Evolutionary conservation across 1,284 basidiomycete genomes (phyloP), one percentile per base, ranked within the genome.

Genomic region (Cutaneotrichosporon dermatis): DNA sequence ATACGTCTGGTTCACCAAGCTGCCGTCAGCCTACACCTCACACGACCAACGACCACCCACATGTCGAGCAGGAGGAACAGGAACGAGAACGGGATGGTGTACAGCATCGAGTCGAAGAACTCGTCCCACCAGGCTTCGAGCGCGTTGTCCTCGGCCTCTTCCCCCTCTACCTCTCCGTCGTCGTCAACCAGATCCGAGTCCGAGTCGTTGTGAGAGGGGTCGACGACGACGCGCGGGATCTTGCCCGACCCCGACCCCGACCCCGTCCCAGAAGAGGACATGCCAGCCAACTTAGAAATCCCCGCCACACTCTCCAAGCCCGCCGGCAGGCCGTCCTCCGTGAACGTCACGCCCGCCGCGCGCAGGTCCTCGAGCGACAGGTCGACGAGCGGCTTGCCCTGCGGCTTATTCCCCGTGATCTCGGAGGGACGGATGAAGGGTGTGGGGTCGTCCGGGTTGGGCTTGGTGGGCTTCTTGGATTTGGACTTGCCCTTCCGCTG

Each of bases 41-140:
- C 13, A 2, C 12, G 34, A 6, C 8, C 12, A 15, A 13, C 4
- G 4, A 10, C 15, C 25, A 69, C 75, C 67, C 51, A 76, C 70
- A 79, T 72, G 57, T 77, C 73, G 12, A 79, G 65, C 55, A 79
- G 59, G 36, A 79, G 61, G 54, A 70, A 79, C 12, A 79, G 64
- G 43, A 74, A 74, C 6, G 65, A 61, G 52, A 76, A 76, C 9
- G 77, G 77, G 33, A 79, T 69, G n/a, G 73, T 68, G 16, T 72
- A 62, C 46, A 78, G 67, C 59, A 74, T 59, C 11, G 70, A 64
- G 55, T 74, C 72, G 54, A 79, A 77, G n/a, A 76, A 62, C 60
- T 77, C 76, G 61, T 79, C 77, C 60, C 69, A 70, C 33, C 67
- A 65, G 50, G 67, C 65, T 41, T 53, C 58, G 46, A 48, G 33